Percentiles rank a stretch among this genome's conserved stretches.
phyloP scores from a whole-genome alignment of 2,329 filamentous ascomycete species.

The Magnaporthiopsis rhizophila region DNA sequence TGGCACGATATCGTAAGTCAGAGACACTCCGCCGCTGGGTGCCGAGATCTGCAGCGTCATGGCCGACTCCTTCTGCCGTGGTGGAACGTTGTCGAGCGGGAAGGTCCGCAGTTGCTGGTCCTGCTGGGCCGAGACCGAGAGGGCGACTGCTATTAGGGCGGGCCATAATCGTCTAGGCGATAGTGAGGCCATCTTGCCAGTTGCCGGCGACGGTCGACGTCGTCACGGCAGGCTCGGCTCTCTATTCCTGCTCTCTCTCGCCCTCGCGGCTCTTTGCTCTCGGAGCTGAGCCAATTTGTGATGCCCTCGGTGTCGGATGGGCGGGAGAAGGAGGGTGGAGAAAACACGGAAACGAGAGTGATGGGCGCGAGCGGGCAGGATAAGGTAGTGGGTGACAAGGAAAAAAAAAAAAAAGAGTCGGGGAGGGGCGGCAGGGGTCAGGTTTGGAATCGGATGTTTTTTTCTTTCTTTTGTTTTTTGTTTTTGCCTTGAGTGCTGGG shows the following conservation, averaged over 20 bases:
- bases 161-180: background rate
- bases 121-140: conserved; percentile 15
- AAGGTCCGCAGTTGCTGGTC: conserved; percentile 13
- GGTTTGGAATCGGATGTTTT: conserved; percentile 13
- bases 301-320: background rate
- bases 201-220: conserved; percentile 28
- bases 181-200: conserved; percentile 10
- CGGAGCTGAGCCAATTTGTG: conserved; percentile 1
- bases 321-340: background rate
- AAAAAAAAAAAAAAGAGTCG: conserved; percentile 9
- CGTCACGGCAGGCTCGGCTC: conserved; percentile 18
- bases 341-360: conserved; percentile 8
- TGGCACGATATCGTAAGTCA: conserved; percentile 36
- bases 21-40: conserved; percentile 16
- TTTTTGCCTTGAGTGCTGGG: too few relatives aligned
- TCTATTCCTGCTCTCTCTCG: background rate
- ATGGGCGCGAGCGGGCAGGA: conserved; percentile 5
- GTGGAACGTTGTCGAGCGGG: conserved; percentile 25
- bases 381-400: conserved; percentile 7
- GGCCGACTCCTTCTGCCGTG: conserved; percentile 29
- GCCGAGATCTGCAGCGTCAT: conserved; percentile 32
- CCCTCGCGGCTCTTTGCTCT: background rate
- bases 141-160: conserved; percentile 16
- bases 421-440: conserved; percentile 8
- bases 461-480: too few relatives aligned